Base-by-base conservation (phyloP, 768 basidiomycete genomes). In the Vararia minispora region DNA sequence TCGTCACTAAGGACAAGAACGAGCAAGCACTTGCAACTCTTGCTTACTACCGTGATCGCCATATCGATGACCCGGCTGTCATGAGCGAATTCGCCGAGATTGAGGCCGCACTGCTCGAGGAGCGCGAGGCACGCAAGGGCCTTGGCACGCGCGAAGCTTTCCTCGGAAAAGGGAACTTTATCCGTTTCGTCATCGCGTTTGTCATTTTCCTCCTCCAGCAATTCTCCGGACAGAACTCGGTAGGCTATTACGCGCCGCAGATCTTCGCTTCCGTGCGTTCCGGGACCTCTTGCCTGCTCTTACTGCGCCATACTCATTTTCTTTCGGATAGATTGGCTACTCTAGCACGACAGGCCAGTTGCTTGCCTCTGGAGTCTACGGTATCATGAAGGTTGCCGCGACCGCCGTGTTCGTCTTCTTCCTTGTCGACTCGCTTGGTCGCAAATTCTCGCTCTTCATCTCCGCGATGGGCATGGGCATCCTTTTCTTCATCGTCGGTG, bases 121-220 rank as follows among this genome's bases (percentile, higher is more conserved):
- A 90, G 53, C 69, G 67, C 8, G 71, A 66, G 32, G 72, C 75
- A 6, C 73, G 81, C 8, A 45, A 59, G n/a, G 79, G 77, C 6
- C 64, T 86, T 8, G 79, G 81, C 1, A 46, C 69, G 42, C 73
- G 65, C 47, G 79, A 85, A 48, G 82, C 82, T 2, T 81, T 88
- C 61, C 63, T 84, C 27, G 79, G 79, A 14, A 83, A 82, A 53
- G 88, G 89, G 33, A 89, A 89, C 60, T 70, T 75, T 32, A 62
- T 79, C 43, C 78, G 89, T 17, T 90, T 91, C 63, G 61, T 80
- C n/a, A 87, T 91, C 49, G 87, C 88, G 1, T 76, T 85, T 47
- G 57, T 70, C 20, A 83, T 87, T 44, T 87, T 88, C 63, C 53
- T 82, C 43, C 61, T 87, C 6, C 87, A 89, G 48, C 84, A 89